A percentile compares a stretch with the other conserved stretches of the same genome.
Evolutionary conservation across 1,284 basidiomycete species (phyloP).

Genomic region (Tilletia caries): DNA sequence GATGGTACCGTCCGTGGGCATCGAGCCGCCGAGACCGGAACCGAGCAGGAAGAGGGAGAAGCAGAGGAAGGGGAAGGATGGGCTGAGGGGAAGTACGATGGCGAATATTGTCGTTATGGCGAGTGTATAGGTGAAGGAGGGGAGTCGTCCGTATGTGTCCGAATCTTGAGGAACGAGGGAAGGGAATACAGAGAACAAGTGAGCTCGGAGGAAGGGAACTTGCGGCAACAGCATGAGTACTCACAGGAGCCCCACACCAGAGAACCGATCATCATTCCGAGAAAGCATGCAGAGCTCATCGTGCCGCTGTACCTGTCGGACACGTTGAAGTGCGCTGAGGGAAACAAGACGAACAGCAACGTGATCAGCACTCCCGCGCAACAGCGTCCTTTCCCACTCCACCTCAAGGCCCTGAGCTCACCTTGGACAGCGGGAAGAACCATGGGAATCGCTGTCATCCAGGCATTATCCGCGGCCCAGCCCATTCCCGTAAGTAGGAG

Average conservation of each 20-base stretch:
- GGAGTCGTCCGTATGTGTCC: constrained; percentile 66
- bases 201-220: background rate
- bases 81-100: constrained; percentile 71
- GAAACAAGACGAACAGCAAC: too few relatives aligned
- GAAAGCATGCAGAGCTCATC: constrained; percentile 75
- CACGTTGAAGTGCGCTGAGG: constrained; percentile 64
- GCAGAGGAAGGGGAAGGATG: constrained; percentile 71
- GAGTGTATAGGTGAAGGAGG: constrained; percentile 88
- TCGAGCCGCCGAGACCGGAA: constrained; percentile 73
- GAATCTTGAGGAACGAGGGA: constrained; percentile 33
- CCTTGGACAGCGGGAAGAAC: constrained; percentile 86
- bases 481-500: constrained; percentile 44
- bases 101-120: constrained; percentile 87
- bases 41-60: constrained; percentile 79
- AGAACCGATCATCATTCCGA: constrained; percentile 94
- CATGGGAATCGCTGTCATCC: constrained; percentile 65
- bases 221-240: background rate
- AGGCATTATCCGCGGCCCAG: constrained; percentile 53
- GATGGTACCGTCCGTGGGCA: constrained; percentile 94
- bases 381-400: too few relatives aligned
- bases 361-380: background rate
- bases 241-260: constrained; percentile 56
- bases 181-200: background rate
- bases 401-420: constrained; percentile 45
- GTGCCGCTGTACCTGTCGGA: constrained; percentile 71